Evolutionary conservation across 2,329 filamentous ascomycete species (phyloP).

Genomic region (Emergomyces orientalis): DNA sequence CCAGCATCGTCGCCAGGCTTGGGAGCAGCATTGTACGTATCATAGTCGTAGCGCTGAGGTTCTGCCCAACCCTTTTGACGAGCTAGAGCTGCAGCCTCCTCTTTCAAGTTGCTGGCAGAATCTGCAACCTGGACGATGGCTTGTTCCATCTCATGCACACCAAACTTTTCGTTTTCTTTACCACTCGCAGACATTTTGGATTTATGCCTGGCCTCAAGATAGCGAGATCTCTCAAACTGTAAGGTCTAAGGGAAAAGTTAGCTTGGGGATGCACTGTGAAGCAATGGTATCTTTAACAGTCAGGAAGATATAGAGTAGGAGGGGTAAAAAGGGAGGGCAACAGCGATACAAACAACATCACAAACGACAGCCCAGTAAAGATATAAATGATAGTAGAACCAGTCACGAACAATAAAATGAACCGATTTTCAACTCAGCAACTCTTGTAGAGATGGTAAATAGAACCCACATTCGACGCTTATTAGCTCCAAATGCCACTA

Average conservation of each 20-base stretch:
- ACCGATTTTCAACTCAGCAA: not conserved
- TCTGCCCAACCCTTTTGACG: slow-evolving; percentile 33
- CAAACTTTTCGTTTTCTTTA: not conserved
- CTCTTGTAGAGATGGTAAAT: not conserved
- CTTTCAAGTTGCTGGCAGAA: slow-evolving; percentile 16
- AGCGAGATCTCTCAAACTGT: not conserved
- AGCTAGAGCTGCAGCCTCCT: slow-evolving; percentile 25
- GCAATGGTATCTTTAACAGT: not conserved
- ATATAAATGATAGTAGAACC: not conserved
- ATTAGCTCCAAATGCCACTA: not conserved
- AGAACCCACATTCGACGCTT: not conserved
- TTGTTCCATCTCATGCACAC: not conserved
- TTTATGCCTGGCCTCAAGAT: not conserved
- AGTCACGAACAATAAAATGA: not conserved
- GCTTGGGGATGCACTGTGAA: not conserved
- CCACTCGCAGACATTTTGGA: not conserved
- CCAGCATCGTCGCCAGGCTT: slow-evolving; percentile 16
- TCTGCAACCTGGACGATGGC: not conserved
- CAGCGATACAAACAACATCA: not conserved
- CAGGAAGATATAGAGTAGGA: not conserved
- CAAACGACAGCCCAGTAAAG: not conserved
- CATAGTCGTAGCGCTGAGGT: slow-evolving; percentile 32
- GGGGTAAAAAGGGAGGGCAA: not conserved
- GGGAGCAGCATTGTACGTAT: slow-evolving; percentile 20
- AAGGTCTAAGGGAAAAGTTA: not conserved